phyloP scores from a whole-genome alignment of 306 rosid species.

The Pterocarpus macrocarpus region DNA sequence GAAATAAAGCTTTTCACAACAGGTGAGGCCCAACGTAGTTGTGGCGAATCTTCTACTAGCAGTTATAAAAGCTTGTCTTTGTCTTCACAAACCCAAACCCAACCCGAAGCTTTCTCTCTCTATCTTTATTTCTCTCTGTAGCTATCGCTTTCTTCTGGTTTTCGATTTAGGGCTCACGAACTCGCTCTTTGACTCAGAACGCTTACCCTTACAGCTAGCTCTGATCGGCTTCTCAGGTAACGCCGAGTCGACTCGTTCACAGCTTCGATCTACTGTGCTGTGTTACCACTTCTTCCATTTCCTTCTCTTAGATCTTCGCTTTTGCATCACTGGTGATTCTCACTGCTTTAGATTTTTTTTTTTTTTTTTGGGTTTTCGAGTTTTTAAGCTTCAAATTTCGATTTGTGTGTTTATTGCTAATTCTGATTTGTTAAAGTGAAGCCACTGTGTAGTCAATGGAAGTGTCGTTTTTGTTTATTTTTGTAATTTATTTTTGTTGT shows the following conservation, averaged over 20 bases:
- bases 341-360: neutral
- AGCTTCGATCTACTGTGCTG: slow-evolving; percentile 26
- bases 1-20: too few relatives aligned
- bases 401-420: neutral
- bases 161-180: slow-evolving; percentile 50
- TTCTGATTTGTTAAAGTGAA: slow-evolving; percentile 28
- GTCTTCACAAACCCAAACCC: slow-evolving; percentile 36
- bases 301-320: slow-evolving; percentile 6
- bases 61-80: neutral
- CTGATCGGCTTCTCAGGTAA: slow-evolving; percentile 59
- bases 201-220: slow-evolving; percentile 36
- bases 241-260: slow-evolving; percentile 43
- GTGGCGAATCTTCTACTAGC: too few relatives aligned
- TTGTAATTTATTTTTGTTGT: neutral
- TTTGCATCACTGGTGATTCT: slow-evolving; percentile 7
- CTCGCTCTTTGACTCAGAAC: slow-evolving; percentile 61
- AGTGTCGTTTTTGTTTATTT: neutral
- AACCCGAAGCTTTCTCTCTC: neutral
- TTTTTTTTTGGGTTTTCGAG: neutral
- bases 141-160: slow-evolving; percentile 19
- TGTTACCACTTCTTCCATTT: slow-evolving; percentile 17
- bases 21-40: too few relatives aligned
- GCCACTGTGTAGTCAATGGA: neutral
- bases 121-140: neutral
- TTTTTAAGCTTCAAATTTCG: slow-evolving; percentile 17